phyloP scores from a whole-genome alignment of 441 rosid species.

The Erodium moschatum region DNA sequence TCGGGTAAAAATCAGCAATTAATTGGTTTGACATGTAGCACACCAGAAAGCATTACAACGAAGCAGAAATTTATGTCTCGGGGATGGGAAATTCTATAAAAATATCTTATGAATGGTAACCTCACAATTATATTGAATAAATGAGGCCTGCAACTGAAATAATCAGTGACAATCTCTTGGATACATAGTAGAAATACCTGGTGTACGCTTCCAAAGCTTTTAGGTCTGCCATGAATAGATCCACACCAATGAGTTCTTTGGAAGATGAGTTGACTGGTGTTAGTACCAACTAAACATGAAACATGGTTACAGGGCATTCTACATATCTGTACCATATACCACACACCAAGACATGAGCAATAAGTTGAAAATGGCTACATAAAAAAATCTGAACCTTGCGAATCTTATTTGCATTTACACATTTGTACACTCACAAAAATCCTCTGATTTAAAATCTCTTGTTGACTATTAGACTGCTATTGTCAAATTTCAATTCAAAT shows the following conservation, averaged over 20 bases:
- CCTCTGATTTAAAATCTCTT: neutral
- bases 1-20: neutral
- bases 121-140: constrained; percentile 21
- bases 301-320: neutral
- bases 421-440: neutral
- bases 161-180: constrained; percentile 73
- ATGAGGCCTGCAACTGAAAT: constrained; percentile 88
- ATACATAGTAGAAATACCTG: constrained; percentile 46
- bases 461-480: neutral
- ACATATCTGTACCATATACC: neutral
- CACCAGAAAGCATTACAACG: neutral
- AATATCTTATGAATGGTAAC: constrained; percentile 2
- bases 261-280: constrained; percentile 15
- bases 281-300: neutral
- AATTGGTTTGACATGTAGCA: neutral
- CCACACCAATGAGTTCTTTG: constrained; percentile 69
- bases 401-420: neutral
- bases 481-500: neutral
- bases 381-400: neutral
- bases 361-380: neutral
- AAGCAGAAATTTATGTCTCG: neutral
- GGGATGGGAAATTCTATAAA: neutral
- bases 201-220: constrained; percentile 76
- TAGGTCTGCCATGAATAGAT: constrained; percentile 83
- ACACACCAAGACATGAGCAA: neutral